Evolutionary conservation across 169 alveolate species (phyloP).

Genomic region (Pseudocohnilembus persalinus): DNA sequence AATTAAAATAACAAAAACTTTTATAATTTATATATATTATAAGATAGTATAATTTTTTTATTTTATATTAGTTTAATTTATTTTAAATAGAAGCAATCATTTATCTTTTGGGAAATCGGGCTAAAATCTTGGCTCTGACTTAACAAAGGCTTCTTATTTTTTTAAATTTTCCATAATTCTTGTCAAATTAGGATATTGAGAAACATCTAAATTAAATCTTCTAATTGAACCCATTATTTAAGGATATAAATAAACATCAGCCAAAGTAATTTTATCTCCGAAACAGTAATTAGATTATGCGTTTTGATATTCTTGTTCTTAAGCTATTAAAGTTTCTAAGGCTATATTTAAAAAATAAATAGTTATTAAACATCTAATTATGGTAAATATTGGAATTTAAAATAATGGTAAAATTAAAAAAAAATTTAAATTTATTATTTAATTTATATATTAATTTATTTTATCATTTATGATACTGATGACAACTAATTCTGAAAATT

Average conservation of each 20-base stretch:
- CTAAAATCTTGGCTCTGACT: slow-evolving; percentile 35
- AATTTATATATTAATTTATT: no score
- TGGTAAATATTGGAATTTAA: background rate
- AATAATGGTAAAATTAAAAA: no score
- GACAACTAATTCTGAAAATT: no score
- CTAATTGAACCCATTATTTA: slow-evolving; percentile 41
- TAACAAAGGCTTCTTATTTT: slow-evolving; percentile 27
- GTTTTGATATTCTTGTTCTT: slow-evolving; percentile 29
- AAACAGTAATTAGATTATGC: slow-evolving; percentile 63
- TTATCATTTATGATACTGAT: no score
- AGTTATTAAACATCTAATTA: background rate
- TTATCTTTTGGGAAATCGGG: slow-evolving; percentile 13
- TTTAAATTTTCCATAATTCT: slow-evolving; percentile 27
- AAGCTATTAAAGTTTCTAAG: slow-evolving; percentile 1
- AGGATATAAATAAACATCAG: slow-evolving; percentile 68
- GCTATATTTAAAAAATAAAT: background rate
- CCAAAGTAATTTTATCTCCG: slow-evolving; percentile 69
- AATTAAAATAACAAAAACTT: background rate
- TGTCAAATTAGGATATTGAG: slow-evolving; percentile 26
- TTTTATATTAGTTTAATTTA: no score
- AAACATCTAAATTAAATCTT: slow-evolving; percentile 37
- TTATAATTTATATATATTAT: no score
- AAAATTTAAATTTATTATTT: no score
- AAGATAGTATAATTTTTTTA: background rate
- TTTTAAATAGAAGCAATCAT: background rate